Base-by-base conservation (phyloP, 768 basidiomycete genomes). In the Amanita phalloides region DNA sequence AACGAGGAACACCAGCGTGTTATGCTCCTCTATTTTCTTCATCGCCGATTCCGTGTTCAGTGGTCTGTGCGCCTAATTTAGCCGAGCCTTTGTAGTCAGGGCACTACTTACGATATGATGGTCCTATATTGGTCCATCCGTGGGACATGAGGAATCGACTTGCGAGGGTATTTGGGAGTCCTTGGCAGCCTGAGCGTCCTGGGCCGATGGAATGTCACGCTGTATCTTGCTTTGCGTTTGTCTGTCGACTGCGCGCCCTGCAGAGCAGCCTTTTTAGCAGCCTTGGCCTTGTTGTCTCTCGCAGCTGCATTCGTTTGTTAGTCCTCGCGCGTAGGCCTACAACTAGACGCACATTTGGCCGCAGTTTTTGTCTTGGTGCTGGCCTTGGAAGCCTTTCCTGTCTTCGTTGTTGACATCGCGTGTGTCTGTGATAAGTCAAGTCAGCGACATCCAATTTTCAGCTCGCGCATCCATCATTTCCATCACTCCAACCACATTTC, bases 21-120 rank as follows among this genome's bases (percentile, higher is more conserved):
- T 98, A 78, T 97, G 85, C 71, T 97, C 95, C 78, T 99, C 95
- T 53, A 99, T 99, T 82, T 99, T 96, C 82, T 97, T 95, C 95
- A 98, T 97, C 56, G 95, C 94, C 10, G 82, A 86, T 71, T 98
- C 94, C 13, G 92, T 95, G 82, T 92, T 95, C 68, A 92, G 68
- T 14, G 90, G 90, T 48, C 86, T 89, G 52, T 13, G 35, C 23
- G 39, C 23, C 28, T 30, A 5, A 52, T 25, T 41, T 20, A 38
- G 8, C 21, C 8, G 9, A 32, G 36, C 36, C 49, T 4, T 28
- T 48, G 38, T 44, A 11, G 38, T 11, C 32, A 13, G 4, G 57
- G 57, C 10, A 32, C 11, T 28, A 77, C 86, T 66, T 70, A 88
- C 86, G 84, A 87, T 51, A 91, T 82, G 64, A 97, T 90, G 41